Conservation (phyloP, 352 stramenopile genomes). For the Globisporangium acanthophoron region DNA sequence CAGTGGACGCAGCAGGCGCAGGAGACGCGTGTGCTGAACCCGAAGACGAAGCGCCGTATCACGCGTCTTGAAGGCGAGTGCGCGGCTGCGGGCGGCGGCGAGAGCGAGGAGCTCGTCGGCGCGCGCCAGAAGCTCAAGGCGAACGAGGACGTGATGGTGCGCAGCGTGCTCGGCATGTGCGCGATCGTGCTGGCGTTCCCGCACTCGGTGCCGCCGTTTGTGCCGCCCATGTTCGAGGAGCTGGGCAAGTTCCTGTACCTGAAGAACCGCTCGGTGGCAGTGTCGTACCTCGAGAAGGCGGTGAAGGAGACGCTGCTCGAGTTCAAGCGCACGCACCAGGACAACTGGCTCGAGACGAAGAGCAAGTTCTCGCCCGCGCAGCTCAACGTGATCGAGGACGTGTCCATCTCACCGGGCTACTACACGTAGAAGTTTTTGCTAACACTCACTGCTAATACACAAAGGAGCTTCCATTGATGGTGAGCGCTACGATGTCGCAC, state of each 20-base stretch:
- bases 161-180: slow-evolving; percentile 62
- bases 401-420: slow-evolving; percentile 72
- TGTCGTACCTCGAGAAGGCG: slow-evolving; percentile 65
- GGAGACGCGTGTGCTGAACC: slow-evolving; percentile 43
- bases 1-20: slow-evolving; percentile 29
- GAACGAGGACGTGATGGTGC: slow-evolving; percentile 49
- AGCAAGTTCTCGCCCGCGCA: slow-evolving; percentile 46
- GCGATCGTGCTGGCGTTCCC: slow-evolving; percentile 71
- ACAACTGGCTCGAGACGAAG: slow-evolving; percentile 81
- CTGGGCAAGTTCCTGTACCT: slow-evolving; percentile 66
- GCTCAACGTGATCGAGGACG: slow-evolving; percentile 71
- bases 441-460: too few relatives aligned
- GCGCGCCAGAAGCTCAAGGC: slow-evolving; percentile 33
- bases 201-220: slow-evolving; percentile 62
- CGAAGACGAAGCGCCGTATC: slow-evolving; percentile 54
- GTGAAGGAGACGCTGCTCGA: slow-evolving; percentile 79
- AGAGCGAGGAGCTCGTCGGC: slow-evolving; percentile 27
- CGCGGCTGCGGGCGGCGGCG: background rate
- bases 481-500: too few relatives aligned
- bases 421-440: slow-evolving; percentile 28
- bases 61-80: slow-evolving; percentile 32
- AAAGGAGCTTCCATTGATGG: too few relatives aligned
- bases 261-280: slow-evolving; percentile 42
- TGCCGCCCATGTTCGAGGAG: slow-evolving; percentile 70
- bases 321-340: slow-evolving; percentile 80